Base-by-base conservation (phyloP, 306 rosid species). In the Alnus glutinosa region DNA sequence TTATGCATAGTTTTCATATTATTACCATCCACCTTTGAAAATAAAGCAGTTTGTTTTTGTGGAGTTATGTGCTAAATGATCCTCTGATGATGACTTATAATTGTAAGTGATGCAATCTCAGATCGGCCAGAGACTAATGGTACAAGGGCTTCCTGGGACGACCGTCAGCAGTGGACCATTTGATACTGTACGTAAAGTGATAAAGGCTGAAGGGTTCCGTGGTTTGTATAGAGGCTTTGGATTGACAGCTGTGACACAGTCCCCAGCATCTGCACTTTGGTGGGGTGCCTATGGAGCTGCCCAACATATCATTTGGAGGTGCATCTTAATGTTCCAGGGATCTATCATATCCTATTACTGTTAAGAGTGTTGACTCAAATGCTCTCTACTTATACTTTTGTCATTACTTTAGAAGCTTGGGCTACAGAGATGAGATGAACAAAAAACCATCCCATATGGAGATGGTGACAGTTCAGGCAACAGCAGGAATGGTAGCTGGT, bases 181-280 rank as follows among this genome's bases (percentile, higher is more conserved):
- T 68, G 94, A 90, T 85, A 87, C 83, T 71, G 77, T 89, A 16
- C 74, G 76, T 3, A 85, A 87, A 69, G 94, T 94, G 83, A 73
- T 84, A 30, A 73, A 86, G 73, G 84, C 90, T 5, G 97, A 92
- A 83, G 97, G 97, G 39, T 46, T 90, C 77, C 92, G 97, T n/a
- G 97, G 97, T 63, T 44, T 94, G 57, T 92, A 89, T 78, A 90
- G 97, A 86, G 97, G 98, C 71, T 92, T 94, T 54, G 93, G 94
- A 81, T 82, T 92, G 77, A 92, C 94, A 2, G 97, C 89, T 16
- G 51, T 90, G 71, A 83, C 91, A 0, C 94, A 89, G 73, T 88
- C 98, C 6, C 97, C 98, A 7, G 97, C 98, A 75, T 88, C 94
- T 80, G 98, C 97, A 62, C 92, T 94, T 70, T 92, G 97, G 98